Conservation (phyloP, 164 flowering plant species). For the Echeveria elegans region DNA sequence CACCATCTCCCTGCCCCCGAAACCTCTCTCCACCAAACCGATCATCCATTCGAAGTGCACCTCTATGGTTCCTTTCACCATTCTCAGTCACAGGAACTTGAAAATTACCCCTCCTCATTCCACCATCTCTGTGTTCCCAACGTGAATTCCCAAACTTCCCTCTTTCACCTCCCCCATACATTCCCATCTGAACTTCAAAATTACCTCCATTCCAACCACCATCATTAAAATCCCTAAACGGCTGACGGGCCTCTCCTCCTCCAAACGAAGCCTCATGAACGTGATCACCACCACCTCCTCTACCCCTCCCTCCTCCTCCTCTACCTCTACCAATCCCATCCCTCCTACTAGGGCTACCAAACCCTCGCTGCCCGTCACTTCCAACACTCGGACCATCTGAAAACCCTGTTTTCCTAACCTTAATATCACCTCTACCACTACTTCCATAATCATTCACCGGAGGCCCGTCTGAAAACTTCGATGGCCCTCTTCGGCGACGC, state of each 20-base stretch:
- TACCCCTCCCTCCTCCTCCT: neutral
- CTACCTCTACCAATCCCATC: neutral
- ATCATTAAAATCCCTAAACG: conserved; percentile 1
- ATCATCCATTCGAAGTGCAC: neutral
- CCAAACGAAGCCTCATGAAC: neutral
- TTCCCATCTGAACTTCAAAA: neutral
- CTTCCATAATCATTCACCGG: neutral
- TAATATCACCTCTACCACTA: neutral
- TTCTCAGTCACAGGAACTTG: neutral
- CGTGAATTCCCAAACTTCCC: neutral
- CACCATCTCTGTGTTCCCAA: neutral
- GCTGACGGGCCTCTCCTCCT: neutral
- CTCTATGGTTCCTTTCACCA: neutral
- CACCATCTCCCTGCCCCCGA: neutral
- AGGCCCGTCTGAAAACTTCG: conserved; percentile 3
- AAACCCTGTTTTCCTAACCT: conserved; percentile 4
- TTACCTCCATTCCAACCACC: conserved; percentile 1
- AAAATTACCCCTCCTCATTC: neutral
- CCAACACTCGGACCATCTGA: neutral
- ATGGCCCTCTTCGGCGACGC: neutral
- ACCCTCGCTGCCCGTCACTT: neutral
- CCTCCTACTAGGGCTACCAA: neutral
- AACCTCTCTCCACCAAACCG: neutral
- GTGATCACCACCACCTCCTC: neutral
- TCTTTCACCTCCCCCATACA: neutral